A percentile compares a stretch with the other conserved stretches of the same genome.
These are phyloP conservation scores for Serendipita sp. DNA, from an alignment of 768 basidiomycete species.

Conservation along the genomic window DNA sequence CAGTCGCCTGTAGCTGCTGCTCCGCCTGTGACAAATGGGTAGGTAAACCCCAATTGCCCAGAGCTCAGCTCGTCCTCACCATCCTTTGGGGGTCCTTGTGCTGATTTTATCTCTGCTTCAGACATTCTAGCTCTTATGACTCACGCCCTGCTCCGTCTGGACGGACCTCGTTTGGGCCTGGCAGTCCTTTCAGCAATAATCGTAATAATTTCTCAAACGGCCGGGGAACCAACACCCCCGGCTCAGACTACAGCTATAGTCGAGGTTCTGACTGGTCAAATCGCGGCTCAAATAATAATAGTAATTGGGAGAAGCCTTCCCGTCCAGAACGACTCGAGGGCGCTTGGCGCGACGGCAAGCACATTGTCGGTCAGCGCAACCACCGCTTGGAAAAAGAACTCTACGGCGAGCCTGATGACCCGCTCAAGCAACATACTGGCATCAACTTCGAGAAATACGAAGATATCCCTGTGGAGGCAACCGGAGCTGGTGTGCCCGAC, in stretches of 20 bases:
- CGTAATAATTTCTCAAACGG: conserved; percentile 22
- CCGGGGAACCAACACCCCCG: conserved; percentile 23
- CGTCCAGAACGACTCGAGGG: conserved; percentile 30
- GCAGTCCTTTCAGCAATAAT: conserved; percentile 22
- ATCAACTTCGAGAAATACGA: conserved; percentile 99
- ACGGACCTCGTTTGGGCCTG: conserved; percentile 47
- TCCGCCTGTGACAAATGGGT: conserved; percentile 33
- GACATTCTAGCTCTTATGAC: conserved; percentile 14
- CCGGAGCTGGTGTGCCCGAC: conserved; percentile 92
- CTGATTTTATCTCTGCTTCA: conserved; percentile 8
- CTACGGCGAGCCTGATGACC: conserved; percentile 76
- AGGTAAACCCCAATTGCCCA: conserved; percentile 13
- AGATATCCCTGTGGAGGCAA: conserved; percentile 98
- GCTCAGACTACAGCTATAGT: conserved; percentile 17
- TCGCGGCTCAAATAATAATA: conserved; percentile 1
- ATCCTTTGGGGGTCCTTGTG: background rate
- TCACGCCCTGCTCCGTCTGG: conserved; percentile 7
- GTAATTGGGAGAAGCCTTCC: conserved; percentile 8
- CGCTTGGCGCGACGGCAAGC: conserved; percentile 77
- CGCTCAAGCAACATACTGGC: conserved; percentile 82
- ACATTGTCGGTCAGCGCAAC: conserved; percentile 73
- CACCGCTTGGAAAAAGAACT: conserved; percentile 88
- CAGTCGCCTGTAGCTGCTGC: conserved; percentile 18
- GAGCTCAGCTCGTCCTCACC: background rate
- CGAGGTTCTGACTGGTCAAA: conserved; percentile 38